phyloP scores from a whole-genome alignment of 2,329 filamentous ascomycete genomes.

The Trichoderma afroharzianum region DNA sequence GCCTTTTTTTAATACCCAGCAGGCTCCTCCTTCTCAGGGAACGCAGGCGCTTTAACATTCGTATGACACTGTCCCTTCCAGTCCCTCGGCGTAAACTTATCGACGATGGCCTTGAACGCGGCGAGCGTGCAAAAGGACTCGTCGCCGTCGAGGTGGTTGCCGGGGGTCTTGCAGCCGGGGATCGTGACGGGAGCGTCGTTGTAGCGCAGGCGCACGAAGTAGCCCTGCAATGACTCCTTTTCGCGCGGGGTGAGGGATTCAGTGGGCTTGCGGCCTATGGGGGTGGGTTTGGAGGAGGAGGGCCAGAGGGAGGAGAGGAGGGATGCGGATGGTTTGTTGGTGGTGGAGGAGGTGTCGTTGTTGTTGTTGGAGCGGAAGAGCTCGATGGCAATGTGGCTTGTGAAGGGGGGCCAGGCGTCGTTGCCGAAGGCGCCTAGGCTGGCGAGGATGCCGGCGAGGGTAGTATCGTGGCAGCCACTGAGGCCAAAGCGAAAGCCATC shows the following conservation, averaged over 20 bases:
- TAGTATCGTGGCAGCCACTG: constrained; percentile 90
- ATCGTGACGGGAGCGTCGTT: constrained; percentile 81
- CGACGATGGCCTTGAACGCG: constrained; percentile 88
- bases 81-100: constrained; percentile 79
- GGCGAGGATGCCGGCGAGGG: constrained; percentile 72
- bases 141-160: constrained; percentile 83
- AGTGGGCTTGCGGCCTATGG: constrained; percentile 59
- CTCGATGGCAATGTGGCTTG: constrained; percentile 86
- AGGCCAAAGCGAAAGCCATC: constrained; percentile 66
- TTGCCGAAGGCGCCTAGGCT: constrained; percentile 75
- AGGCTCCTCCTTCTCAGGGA: constrained; percentile 49
- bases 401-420: constrained; percentile 85
- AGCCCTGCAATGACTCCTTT: constrained; percentile 60
- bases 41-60: constrained; percentile 41
- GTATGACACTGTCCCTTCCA: constrained; percentile 62
- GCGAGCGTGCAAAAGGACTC: constrained; percentile 86
- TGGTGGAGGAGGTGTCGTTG: constrained; percentile 24
- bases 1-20: constrained; percentile 41
- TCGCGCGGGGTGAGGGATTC: constrained; percentile 55
- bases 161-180: constrained; percentile 71
- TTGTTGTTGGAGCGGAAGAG: constrained; percentile 63
- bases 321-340: constrained; percentile 19
- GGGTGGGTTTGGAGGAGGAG: constrained; percentile 32
- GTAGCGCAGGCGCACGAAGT: constrained; percentile 87
- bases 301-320: constrained; percentile 26